Evolutionary conservation across 108 stramenopile species (phyloP).

Genomic region (Pseudonitzschia pungens): DNA sequence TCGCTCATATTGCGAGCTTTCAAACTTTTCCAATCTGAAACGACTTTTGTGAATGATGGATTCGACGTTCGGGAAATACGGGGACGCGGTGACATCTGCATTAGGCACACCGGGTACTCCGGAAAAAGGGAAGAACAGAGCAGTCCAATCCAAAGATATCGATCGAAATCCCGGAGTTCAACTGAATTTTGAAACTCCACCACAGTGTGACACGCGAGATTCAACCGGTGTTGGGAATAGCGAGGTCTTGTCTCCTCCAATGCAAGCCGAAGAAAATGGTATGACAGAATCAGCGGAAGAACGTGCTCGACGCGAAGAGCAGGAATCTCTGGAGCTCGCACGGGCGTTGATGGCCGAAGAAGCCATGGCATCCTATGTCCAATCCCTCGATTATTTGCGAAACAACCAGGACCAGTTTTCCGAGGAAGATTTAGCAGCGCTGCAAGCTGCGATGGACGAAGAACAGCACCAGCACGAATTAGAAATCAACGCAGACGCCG

Average conservation of each 20-base stretch:
- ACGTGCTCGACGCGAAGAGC: slow-evolving; percentile 59
- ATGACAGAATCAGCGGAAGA: slow-evolving; percentile 39
- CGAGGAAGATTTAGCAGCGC: slow-evolving; percentile 73
- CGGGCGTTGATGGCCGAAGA: slow-evolving; percentile 89
- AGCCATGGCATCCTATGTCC: slow-evolving; percentile 76
- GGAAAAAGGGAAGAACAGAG: neutral
- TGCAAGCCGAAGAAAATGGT: neutral
- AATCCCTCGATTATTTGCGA: slow-evolving; percentile 55
- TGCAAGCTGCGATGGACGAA: slow-evolving; percentile 83
- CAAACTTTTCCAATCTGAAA: neutral
- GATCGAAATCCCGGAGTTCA: neutral
- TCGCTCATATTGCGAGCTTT: neutral
- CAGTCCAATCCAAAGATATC: neutral
- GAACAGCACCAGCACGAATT: slow-evolving; percentile 37
- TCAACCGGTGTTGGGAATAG: neutral
- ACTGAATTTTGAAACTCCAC: slow-evolving; percentile 1
- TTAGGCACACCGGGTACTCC: neutral
- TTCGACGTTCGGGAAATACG: slow-evolving; percentile 7
- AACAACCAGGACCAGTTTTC: slow-evolving; percentile 70
- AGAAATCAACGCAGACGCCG: slow-evolving; percentile 32
- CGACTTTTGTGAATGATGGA: neutral
- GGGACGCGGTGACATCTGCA: neutral
- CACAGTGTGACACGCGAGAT: neutral
- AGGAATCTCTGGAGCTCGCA: slow-evolving; percentile 81
- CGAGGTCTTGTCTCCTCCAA: neutral